Percentiles rank a stretch among this genome's conserved stretches.
Evolutionary conservation across 2,329 filamentous ascomycete species (phyloP).

Genomic region (Amylocarpus encephaloides): DNA sequence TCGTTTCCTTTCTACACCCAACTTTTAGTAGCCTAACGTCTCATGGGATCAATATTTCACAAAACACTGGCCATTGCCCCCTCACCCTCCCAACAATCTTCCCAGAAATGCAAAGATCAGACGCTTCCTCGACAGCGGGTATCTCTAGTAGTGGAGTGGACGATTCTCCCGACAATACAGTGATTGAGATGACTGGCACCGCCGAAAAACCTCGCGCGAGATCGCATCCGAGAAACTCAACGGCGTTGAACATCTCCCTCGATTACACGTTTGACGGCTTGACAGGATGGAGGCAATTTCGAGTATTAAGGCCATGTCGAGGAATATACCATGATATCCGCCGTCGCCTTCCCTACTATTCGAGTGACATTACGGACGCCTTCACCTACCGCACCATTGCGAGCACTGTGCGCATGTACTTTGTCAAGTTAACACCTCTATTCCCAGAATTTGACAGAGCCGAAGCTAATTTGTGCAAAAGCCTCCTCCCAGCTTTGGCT

Average conservation of each 20-base stretch:
- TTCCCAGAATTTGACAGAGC: constrained; percentile 13
- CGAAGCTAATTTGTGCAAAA: not conserved
- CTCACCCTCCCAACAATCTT: too few species aligned
- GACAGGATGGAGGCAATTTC: constrained; percentile 5
- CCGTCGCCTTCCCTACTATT: constrained; percentile 33
- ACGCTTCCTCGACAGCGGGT: too few species aligned
- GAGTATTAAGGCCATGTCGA: constrained; percentile 3
- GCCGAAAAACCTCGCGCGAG: not conserved
- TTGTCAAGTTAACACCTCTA: constrained; percentile 40
- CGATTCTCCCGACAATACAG: not conserved
- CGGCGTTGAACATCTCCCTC: not conserved
- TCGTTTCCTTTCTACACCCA: too few species aligned
- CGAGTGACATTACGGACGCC: constrained; percentile 48
- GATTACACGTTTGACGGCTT: constrained; percentile 4
- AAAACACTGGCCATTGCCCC: too few species aligned
- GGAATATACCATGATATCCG: constrained; percentile 7
- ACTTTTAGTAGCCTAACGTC: too few species aligned
- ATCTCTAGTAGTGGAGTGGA: not conserved
- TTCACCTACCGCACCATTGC: constrained; percentile 49
- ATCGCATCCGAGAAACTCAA: not conserved
- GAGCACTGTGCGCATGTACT: constrained; percentile 52
- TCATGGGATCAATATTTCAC: too few species aligned
- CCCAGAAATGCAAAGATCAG: too few species aligned
- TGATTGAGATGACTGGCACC: not conserved
- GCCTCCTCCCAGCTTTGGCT: constrained; percentile 50